Conservation (phyloP, 176 grass and related monocot species). For the Neostapfia colusana region DNA sequence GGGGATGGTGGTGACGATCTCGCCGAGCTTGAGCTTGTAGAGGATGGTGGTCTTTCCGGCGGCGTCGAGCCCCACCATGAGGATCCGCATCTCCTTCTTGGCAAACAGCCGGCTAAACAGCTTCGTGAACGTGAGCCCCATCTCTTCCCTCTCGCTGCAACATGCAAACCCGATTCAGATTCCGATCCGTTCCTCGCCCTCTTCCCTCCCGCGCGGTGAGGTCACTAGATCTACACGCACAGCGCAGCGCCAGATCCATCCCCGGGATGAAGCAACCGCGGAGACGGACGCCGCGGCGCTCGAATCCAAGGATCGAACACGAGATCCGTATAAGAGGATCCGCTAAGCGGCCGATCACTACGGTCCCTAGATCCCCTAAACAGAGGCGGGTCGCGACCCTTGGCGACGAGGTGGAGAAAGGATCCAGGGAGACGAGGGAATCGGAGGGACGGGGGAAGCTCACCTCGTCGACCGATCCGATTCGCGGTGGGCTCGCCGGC, state of each 20-base stretch:
- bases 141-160: conserved; percentile 46
- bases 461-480: conserved; percentile 40
- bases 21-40: conserved; percentile 80
- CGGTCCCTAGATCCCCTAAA: conserved; percentile 1
- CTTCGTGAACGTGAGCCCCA: conserved; percentile 83
- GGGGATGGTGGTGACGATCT: conserved; percentile 81
- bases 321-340: conserved; percentile 21
- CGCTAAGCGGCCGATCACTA: neutral
- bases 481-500: conserved; percentile 36
- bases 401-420: neutral
- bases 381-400: neutral
- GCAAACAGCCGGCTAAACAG: conserved; percentile 75
- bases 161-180: conserved; percentile 14
- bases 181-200: neutral
- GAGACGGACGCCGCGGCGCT: neutral
- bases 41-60: conserved; percentile 82
- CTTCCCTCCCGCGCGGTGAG: neutral
- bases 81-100: conserved; percentile 85
- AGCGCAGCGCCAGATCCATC: conserved; percentile 24
- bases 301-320: neutral
- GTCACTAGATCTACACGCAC: conserved; percentile 32
- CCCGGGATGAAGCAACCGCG: conserved; percentile 7
- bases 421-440: too few relatives aligned
- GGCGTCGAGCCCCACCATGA: conserved; percentile 74
- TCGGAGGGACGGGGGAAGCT: neutral